Percentiles rank a stretch among this genome's conserved stretches.
phyloP scores from a whole-genome alignment of 2,329 filamentous ascomycete genomes.

The Gaeumannomyces sp. region DNA sequence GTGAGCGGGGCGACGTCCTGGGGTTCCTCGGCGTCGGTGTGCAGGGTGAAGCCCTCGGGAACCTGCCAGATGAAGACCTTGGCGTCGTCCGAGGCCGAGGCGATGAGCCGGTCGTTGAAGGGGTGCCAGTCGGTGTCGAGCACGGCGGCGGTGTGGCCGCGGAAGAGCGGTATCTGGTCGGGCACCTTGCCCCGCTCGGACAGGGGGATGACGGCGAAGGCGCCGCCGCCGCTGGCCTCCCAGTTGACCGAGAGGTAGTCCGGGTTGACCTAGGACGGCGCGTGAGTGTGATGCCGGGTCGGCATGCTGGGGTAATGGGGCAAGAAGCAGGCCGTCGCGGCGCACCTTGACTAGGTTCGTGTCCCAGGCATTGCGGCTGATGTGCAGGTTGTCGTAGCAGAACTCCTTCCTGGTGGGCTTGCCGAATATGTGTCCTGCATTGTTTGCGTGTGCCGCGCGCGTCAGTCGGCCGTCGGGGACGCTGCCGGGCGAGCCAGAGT shows the following conservation, averaged over 20 bases:
- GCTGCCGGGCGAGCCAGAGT: constrained; percentile 1
- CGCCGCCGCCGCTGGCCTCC: constrained; percentile 92
- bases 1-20: constrained; percentile 73
- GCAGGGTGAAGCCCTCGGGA: constrained; percentile 76
- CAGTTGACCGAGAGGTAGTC: constrained; percentile 97
- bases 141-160: constrained; percentile 91
- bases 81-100: constrained; percentile 91
- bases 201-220: constrained; percentile 91
- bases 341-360: constrained; percentile 94
- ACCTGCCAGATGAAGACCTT: constrained; percentile 98
- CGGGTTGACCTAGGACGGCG: constrained; percentile 68
- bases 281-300: constrained; percentile 14
- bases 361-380: constrained; percentile 98
- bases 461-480: constrained; percentile 15
- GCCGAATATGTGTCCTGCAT: constrained; percentile 91
- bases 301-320: not conserved
- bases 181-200: constrained; percentile 85
- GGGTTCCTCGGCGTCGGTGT: constrained; percentile 79
- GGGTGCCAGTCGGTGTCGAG: constrained; percentile 98
- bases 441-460: constrained; percentile 2
- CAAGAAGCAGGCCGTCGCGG: not conserved
- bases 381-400: constrained; percentile 96
- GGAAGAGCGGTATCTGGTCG: constrained; percentile 88
- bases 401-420: constrained; percentile 92
- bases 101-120: constrained; percentile 89